Conservation (phyloP, 331 rosid genomes). For the Rosa hybrid region DNA sequence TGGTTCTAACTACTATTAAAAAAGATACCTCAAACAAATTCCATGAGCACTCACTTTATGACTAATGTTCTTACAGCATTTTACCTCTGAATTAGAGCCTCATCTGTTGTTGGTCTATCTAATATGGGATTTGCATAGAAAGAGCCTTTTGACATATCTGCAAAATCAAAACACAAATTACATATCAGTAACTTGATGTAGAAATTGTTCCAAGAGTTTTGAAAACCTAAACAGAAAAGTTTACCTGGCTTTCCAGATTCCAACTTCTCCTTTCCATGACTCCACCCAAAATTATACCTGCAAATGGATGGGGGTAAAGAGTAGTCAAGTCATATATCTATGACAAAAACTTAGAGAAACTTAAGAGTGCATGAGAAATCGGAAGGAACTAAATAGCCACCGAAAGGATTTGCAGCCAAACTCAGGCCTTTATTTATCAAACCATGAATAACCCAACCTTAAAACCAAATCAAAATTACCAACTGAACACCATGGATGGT, state of each 20-base stretch:
- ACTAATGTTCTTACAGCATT: constrained; percentile 4
- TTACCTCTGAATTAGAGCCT: constrained; percentile 71
- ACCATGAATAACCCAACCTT: neutral
- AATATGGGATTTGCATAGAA: constrained; percentile 90
- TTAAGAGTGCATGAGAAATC: no score
- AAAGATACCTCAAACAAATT: no score
- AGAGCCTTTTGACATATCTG: constrained; percentile 87
- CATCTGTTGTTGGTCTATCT: constrained; percentile 80
- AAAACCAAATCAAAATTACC: no score
- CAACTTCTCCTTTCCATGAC: constrained; percentile 96
- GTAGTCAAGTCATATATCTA: constrained; percentile 11
- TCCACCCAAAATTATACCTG: constrained; percentile 99
- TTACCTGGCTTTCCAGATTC: constrained; percentile 94
- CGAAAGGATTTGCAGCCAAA: no score
- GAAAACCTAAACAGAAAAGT: neutral
- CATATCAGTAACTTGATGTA: neutral
- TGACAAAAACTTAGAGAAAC: neutral
- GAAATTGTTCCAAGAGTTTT: neutral
- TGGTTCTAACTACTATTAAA: no score
- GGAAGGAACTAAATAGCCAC: no score
- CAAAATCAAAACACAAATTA: constrained; percentile 16
- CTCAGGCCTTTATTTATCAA: no score
- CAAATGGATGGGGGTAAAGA: constrained; percentile 31
- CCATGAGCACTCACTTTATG: constrained; percentile 15
- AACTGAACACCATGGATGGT: no score